Evolutionary conservation across 2,329 filamentous ascomycete genomes (phyloP), one percentile per base, ranked within the genome.

Genomic region (Pestalotiopsis fici): DNA sequence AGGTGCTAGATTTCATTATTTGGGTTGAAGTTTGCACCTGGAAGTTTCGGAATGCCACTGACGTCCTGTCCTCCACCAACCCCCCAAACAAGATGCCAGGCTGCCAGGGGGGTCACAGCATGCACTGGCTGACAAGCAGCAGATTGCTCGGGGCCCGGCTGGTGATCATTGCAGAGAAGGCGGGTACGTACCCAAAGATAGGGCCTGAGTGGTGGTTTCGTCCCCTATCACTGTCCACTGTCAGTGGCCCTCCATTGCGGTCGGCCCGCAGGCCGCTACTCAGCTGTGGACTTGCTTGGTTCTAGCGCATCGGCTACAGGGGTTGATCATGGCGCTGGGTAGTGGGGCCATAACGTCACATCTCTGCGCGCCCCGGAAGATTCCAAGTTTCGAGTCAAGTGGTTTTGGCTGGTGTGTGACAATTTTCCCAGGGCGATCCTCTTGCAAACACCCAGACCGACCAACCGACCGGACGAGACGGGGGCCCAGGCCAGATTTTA

Each of bases 341-440:
- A 5, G 59, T 43, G 35, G 59, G 28, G 59, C 27, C 12, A 62
- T 62, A 62, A 62, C 59, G 59, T 62, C 59, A 62, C 39, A 50
- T 23, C 35, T 50, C 31, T 35, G 31, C 31, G 59, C 59, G 59
- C 59, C n/a, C 39, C 37, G 21, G 39, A 35, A 13, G n/a, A 15
- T 62, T 62, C 59, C 59, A 62, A 62, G 59, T 62, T 62, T 62
- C 59, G 39, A 62, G 59, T 50, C 59, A 62, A 62, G 59, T 28
- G 57, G n/a, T 25, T 37, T 35, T 35, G 31, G 31, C 31, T 35
- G 59, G n/a, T 31, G 25, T 27, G 28, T 31, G n/a, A 60, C 31
- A 31, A 31, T 15, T 57, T 13, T 27, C 13, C 27, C 55, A 31
- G 57, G 57, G 57, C 27, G n/a, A 35, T 15, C 28, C 9, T 13